These are phyloP conservation scores for Protea cynaroides DNA, from an alignment of 164 flowering plant genomes.

Conservation along the genomic window DNA sequence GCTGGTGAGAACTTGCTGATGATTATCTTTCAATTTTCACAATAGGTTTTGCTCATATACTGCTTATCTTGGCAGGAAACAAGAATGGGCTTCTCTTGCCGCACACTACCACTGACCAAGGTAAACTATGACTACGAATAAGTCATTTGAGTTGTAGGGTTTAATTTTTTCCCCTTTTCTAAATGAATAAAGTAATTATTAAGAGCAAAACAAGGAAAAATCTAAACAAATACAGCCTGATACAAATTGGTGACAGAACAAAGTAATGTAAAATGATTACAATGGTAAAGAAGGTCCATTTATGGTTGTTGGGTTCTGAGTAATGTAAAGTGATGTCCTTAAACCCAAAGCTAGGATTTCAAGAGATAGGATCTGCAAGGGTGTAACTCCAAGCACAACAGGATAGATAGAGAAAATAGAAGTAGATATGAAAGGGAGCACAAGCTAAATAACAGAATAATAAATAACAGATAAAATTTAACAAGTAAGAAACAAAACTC, in stretches of 20 bases:
- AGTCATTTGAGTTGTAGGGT: neutral
- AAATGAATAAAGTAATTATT: no score
- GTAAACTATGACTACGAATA: conserved; percentile 19
- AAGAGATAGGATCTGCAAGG: no score
- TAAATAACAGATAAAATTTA: no score
- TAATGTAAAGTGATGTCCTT: neutral
- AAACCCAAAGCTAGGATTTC: neutral
- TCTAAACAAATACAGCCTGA: no score
- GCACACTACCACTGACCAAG: conserved; percentile 91
- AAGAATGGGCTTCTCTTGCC: conserved; percentile 90
- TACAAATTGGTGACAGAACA: no score
- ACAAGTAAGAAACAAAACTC: no score
- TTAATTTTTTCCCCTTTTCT: neutral
- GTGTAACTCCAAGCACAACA: no score
- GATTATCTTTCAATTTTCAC: neutral
- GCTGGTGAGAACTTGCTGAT: conserved; percentile 46
- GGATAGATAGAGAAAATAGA: no score
- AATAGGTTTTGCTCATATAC: neutral
- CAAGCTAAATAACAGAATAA: no score
- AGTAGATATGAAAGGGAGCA: no score
- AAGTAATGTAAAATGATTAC: neutral
- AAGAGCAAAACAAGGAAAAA: no score
- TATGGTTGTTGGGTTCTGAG: neutral
- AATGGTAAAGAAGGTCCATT: neutral
- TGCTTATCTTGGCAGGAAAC: conserved; percentile 48